Conservation (phyloP, 208 protist genomes). For the Trypanosoma platydactyli region DNA sequence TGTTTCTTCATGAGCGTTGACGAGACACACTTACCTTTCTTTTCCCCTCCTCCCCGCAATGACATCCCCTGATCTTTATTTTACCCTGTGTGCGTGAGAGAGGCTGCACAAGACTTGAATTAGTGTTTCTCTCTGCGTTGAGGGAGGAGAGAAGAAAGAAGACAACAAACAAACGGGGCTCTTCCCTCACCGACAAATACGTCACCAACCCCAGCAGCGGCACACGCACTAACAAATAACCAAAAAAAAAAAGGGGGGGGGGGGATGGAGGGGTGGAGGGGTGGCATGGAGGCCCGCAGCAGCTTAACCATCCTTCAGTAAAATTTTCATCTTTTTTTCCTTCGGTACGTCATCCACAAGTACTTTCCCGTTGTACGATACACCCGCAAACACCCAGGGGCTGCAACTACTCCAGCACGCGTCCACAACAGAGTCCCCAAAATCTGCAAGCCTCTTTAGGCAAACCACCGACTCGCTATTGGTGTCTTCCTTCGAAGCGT, state of each 20-base stretch:
- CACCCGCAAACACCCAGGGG: conserved; percentile 86
- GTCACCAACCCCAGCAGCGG: not conserved
- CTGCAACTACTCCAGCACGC: conserved; percentile 76
- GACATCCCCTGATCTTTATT: no score
- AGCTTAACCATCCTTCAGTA: conserved; percentile 60
- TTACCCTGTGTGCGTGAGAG: no score
- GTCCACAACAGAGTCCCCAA: conserved; percentile 74
- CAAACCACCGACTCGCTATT: conserved; percentile 34
- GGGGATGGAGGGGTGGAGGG: not conserved
- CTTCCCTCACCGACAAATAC: no score
- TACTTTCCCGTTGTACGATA: conserved; percentile 86
- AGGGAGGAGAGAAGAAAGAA: no score
- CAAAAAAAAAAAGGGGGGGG: not conserved
- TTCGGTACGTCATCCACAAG: conserved; percentile 80
- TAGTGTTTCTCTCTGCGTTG: no score
- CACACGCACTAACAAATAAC: not conserved
- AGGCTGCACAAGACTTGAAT: no score
- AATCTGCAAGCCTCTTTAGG: conserved; percentile 54
- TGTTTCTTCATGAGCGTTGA: no score
- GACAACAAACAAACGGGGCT: no score
- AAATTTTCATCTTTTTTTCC: conserved; percentile 83
- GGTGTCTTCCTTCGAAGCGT: conserved; percentile 30
- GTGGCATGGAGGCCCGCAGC: not conserved
- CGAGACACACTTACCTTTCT: not conserved
- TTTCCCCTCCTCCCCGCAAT: not conserved